Conservation (phyloP, 2,329 filamentous ascomycete genomes). For the Colletotrichum theobromicola region DNA sequence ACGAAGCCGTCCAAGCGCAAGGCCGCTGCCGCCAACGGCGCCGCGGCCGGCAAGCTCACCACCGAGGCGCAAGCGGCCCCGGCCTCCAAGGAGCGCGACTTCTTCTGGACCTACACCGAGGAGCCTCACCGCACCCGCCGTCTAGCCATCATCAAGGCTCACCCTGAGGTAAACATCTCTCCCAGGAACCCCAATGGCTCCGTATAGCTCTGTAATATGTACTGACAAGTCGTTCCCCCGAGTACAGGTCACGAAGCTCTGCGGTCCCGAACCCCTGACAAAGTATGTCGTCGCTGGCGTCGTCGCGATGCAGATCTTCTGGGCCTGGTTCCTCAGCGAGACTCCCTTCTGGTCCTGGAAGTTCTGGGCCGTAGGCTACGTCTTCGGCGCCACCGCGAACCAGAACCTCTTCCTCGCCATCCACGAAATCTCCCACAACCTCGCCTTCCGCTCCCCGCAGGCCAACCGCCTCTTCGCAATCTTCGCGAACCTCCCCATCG, state of each 20-base stretch:
- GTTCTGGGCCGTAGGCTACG: slow-evolving; percentile 87
- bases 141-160: slow-evolving; percentile 95
- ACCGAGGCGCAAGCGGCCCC: slow-evolving; percentile 37
- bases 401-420: slow-evolving; percentile 99
- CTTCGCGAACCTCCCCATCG: slow-evolving; percentile 94
- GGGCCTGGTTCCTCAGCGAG: slow-evolving; percentile 78
- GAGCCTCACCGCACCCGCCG: slow-evolving; percentile 92
- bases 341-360: slow-evolving; percentile 81
- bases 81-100: slow-evolving; percentile 61
- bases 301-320: slow-evolving; percentile 79
- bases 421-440: slow-evolving; percentile 97
- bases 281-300: slow-evolving; percentile 90
- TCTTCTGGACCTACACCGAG: slow-evolving; percentile 99
- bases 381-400: slow-evolving; percentile 93
- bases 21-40: slow-evolving; percentile 22
- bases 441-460: slow-evolving; percentile 83
- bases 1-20: slow-evolving; percentile 34
- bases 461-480: slow-evolving; percentile 89
- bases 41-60: slow-evolving; percentile 25
- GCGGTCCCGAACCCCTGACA: slow-evolving; percentile 92
- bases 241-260: slow-evolving; percentile 88
- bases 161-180: slow-evolving; percentile 76
- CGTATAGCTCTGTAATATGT: not conserved
- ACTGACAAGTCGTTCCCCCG: not conserved
- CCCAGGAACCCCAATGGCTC: not conserved